Conservation (phyloP, 345 rosid genomes). For the Hypericum perforatum region DNA sequence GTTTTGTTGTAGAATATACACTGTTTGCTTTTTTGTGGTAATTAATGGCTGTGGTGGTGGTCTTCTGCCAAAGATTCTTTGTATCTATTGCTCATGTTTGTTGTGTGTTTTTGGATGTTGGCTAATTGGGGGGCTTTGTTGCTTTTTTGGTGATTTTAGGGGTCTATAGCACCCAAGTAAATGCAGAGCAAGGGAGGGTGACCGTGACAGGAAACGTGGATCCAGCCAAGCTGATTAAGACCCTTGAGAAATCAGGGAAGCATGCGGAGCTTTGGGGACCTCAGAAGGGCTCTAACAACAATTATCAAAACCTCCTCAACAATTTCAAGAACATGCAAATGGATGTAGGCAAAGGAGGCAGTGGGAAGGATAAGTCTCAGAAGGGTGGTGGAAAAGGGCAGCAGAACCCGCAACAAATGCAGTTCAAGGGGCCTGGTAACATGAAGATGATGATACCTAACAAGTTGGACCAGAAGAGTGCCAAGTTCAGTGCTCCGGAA, state of each 20-base stretch:
- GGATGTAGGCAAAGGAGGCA: constrained; percentile 20
- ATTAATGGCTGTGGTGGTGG: too few relatives aligned
- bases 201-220: constrained; percentile 79
- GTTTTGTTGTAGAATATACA: too few relatives aligned
- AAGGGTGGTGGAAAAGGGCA: constrained; percentile 41
- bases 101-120: not conserved
- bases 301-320: constrained; percentile 27
- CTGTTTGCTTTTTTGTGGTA: too few relatives aligned
- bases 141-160: constrained; percentile 34
- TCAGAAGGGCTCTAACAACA: constrained; percentile 37
- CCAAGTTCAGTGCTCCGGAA: constrained; percentile 46
- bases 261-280: constrained; percentile 73
- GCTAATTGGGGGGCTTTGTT: constrained; percentile 4
- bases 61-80: too few relatives aligned
- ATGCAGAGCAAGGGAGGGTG: constrained; percentile 80
- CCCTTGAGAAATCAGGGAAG: constrained; percentile 80
- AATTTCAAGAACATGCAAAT: constrained; percentile 42
- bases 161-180: constrained; percentile 48
- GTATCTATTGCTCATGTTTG: not conserved
- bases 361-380: constrained; percentile 34
- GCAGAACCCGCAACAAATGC: constrained; percentile 30
- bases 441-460: constrained; percentile 12
- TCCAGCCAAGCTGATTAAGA: constrained; percentile 55
- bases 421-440: constrained; percentile 41
- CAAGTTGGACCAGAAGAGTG: constrained; percentile 48